A percentile compares a stretch with the other conserved stretches of the same genome.
phyloP scores from a whole-genome alignment of 2,329 filamentous ascomycete species.

The Colletotrichum gloeosporioides region DNA sequence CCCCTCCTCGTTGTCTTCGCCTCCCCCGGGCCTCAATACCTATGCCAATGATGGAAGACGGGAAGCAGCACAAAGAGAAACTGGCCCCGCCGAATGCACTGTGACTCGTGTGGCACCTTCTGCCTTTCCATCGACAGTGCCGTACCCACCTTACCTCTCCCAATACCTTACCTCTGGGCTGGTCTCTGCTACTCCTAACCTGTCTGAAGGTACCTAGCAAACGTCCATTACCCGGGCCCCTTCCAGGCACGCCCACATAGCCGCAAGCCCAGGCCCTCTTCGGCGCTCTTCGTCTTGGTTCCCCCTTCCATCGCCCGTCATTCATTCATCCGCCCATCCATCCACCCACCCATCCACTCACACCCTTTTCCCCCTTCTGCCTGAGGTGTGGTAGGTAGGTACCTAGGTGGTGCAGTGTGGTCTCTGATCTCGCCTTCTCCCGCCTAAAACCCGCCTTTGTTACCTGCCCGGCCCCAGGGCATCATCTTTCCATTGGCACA shows the following conservation, averaged over 20 bases:
- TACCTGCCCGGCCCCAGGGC: not conserved
- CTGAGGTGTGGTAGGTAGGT: not conserved
- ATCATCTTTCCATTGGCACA: not conserved
- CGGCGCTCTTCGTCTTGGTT: not conserved
- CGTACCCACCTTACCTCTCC: not conserved
- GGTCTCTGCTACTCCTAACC: not conserved
- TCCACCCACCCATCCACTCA: not conserved
- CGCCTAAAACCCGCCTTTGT: not conserved
- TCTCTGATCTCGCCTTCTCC: not conserved
- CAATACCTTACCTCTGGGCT: not conserved
- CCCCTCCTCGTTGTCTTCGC: not conserved
- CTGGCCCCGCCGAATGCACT: not conserved
- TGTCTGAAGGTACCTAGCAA: not conserved
- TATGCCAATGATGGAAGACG: not conserved
- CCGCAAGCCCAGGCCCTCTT: constrained; percentile 15
- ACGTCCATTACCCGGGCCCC: not conserved
- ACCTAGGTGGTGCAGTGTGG: not conserved
- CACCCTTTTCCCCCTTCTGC: not conserved
- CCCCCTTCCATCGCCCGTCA: not conserved
- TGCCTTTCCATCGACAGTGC: not conserved
- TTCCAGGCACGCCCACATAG: constrained; percentile 2
- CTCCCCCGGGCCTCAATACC: not conserved
- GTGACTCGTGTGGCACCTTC: constrained; percentile 13
- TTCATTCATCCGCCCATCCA: not conserved
- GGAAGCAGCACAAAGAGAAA: not conserved